Evolutionary conservation across 2,329 filamentous ascomycete species (phyloP), one percentile per base, ranked within the genome.

Genomic region (Verruconis gallopava): DNA sequence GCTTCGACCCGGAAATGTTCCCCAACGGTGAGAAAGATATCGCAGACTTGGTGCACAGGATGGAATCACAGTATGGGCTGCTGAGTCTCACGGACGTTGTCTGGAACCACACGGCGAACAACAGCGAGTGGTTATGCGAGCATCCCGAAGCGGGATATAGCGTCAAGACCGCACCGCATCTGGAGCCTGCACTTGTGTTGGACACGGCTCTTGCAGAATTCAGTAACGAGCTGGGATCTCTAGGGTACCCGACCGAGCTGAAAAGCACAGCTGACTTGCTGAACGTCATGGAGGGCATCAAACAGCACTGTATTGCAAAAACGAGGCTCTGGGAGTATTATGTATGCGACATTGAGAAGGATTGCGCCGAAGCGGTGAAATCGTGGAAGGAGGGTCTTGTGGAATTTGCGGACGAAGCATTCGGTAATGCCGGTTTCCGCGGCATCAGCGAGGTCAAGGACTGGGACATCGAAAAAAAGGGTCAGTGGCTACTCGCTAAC

Each of bases 71-170:
- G 40, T 79, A 93, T 59, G 83, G 83, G 2, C 67, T 98, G 42
- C 69, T 98, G 44, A 85, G 84, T 47, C 64, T 98, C 65, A 95
- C 89, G 1, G 91, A 98, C 58, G 89, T 98, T 47, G 93, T 98
- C 35, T 86, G 91, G 69, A 98, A 98, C 56, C 91, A 98, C 64
- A 98, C 91, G 3, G 89, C 91, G 4, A 76, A 95, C 66, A 96
- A 96, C 63, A 93, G 83, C 62, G 75, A 81, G 53, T 98, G 91
- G 91, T 72, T 98, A 9, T 72, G 93, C 56, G 81, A 93, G 46
- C 89, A 98, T 55, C 91, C 93, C 0, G 91, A 98, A 52, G 82
- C 86, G 35, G 91, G 91, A 13, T 98, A 98, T 70, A 98, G 93
- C 58, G 68, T 94, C 49, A 78, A 79, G 32, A 96, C 89, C 1